Conservation (phyloP, 441 rosid species). For the Mallotus japonicus region DNA sequence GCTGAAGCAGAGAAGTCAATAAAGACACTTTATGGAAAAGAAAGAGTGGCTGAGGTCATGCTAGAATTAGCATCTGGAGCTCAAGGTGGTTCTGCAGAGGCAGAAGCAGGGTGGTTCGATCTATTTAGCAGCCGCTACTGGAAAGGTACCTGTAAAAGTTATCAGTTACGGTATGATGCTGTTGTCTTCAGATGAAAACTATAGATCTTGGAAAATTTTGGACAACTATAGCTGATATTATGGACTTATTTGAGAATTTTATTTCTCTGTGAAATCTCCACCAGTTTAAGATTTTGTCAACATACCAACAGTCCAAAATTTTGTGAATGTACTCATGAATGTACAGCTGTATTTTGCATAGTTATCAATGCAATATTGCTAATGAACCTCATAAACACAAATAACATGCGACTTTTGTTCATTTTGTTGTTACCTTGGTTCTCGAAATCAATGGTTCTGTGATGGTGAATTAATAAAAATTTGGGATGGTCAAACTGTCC, state of each 20-base stretch:
- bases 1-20: slow-evolving; percentile 77
- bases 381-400: background rate
- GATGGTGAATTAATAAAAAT: background rate
- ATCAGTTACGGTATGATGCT: background rate
- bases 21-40: slow-evolving; percentile 78
- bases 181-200: background rate
- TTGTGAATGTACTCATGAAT: background rate
- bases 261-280: background rate
- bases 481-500: background rate
- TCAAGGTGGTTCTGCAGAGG: slow-evolving; percentile 83
- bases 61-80: slow-evolving; percentile 57
- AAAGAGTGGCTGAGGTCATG: slow-evolving; percentile 83
- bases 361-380: background rate
- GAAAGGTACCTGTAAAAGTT: slow-evolving; percentile 56
- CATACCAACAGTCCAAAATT: background rate
- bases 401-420: background rate
- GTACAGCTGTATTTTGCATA: background rate
- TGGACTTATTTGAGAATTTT: background rate
- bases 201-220: background rate
- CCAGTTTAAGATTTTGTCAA: background rate
- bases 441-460: background rate
- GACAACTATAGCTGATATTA: background rate
- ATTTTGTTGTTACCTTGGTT: background rate
- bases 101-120: slow-evolving; percentile 97
- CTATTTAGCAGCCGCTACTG: slow-evolving; percentile 85